Evolutionary conservation across 306 rosid genomes (phyloP).

Genomic region (Prunus davidiana): DNA sequence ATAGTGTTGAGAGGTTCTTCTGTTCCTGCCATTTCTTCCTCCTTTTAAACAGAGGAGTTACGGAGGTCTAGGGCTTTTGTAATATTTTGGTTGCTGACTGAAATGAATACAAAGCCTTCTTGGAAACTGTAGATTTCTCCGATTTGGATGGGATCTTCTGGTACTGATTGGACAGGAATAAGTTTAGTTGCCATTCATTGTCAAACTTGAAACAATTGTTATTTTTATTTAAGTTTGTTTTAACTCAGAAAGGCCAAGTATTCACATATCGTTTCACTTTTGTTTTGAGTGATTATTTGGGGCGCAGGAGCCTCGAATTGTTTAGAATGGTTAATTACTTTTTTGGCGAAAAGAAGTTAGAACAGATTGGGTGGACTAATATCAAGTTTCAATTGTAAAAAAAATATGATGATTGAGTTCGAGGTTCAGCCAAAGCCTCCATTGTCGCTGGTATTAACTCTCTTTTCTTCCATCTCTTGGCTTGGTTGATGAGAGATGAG

Average conservation of each 20-base stretch:
- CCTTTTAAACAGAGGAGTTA: conserved; percentile 19
- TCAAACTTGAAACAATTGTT: background rate
- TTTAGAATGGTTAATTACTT: too few relatives aligned
- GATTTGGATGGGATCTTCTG: background rate
- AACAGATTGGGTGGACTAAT: too few relatives aligned
- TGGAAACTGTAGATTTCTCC: background rate
- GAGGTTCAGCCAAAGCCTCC: background rate
- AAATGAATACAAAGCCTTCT: conserved; percentile 45
- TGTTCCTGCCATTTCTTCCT: conserved; percentile 32
- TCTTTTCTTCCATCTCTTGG: too few relatives aligned
- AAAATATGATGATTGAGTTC: too few relatives aligned
- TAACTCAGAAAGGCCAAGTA: too few relatives aligned
- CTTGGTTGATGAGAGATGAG: too few relatives aligned
- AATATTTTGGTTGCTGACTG: conserved; percentile 43
- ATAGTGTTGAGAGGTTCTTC: conserved; percentile 21
- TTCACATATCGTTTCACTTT: background rate
- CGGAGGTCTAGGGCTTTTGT: conserved; percentile 37
- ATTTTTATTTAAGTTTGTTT: background rate
- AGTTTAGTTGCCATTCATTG: background rate
- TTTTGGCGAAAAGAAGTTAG: too few relatives aligned
- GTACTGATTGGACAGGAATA: background rate
- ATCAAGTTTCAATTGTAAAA: too few relatives aligned
- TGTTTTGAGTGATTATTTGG: background rate
- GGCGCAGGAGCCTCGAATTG: background rate
- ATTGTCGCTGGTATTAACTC: background rate